Conservation (phyloP, 1,284 basidiomycete genomes). For the Leccinum pachyderme region DNA sequence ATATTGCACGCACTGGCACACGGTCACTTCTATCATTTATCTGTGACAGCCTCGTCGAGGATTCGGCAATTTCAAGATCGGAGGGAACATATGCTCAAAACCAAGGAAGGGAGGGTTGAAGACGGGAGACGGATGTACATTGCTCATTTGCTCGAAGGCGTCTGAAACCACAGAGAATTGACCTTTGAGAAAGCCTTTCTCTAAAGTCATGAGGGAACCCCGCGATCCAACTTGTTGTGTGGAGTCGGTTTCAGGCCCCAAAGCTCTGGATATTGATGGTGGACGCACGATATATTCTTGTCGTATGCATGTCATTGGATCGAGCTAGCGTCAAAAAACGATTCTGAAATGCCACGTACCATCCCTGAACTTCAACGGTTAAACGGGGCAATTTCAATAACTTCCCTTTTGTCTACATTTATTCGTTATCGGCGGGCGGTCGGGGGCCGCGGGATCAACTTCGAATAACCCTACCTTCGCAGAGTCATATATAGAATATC, state of each 20-base stretch:
- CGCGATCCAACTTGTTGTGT: slow-evolving; percentile 57
- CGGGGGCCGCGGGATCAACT: too few relatives aligned
- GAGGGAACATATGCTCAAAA: slow-evolving; percentile 43
- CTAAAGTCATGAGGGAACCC: slow-evolving; percentile 58
- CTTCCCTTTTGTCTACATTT: too few relatives aligned
- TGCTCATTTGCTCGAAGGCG: slow-evolving; percentile 46
- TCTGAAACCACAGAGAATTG: slow-evolving; percentile 42
- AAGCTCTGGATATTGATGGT: background rate
- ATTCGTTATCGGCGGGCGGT: too few relatives aligned
- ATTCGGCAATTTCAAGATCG: slow-evolving; percentile 45
- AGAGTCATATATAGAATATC: too few relatives aligned
- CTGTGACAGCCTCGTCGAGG: slow-evolving; percentile 35
- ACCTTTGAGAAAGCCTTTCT: slow-evolving; percentile 44
- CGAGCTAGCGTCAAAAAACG: background rate
- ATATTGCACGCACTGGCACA: slow-evolving; percentile 33
- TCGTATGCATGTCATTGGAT: slow-evolving; percentile 38
- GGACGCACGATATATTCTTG: slow-evolving; percentile 25
- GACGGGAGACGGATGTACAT: slow-evolving; percentile 26
- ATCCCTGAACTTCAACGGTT: slow-evolving; percentile 53
- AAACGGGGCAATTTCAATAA: too few relatives aligned
- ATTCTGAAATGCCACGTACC: slow-evolving; percentile 35
- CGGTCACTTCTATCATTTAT: slow-evolving; percentile 40
- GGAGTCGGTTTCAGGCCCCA: background rate
- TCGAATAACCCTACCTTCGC: too few relatives aligned
- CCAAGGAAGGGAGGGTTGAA: slow-evolving; percentile 37